These are phyloP conservation scores for Euclidium syriacum DNA, from an alignment of 345 rosid species.

Conservation along the genomic window DNA sequence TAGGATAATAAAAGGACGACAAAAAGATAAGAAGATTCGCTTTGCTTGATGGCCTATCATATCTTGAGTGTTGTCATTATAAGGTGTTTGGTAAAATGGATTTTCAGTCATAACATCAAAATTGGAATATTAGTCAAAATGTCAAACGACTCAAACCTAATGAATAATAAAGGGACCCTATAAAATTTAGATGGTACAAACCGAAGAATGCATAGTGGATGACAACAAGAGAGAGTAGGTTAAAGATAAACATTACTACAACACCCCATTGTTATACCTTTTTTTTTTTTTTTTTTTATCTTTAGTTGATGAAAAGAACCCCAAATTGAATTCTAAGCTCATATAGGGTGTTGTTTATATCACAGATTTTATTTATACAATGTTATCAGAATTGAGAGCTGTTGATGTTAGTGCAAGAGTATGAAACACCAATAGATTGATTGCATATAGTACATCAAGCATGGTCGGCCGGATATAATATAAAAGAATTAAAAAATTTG, in stretches of 20 bases:
- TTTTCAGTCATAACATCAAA: slow-evolving; percentile 24
- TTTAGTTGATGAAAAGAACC: background rate
- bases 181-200: slow-evolving; percentile 19
- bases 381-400: too few relatives aligned
- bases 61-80: slow-evolving; percentile 27
- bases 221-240: slow-evolving; percentile 25
- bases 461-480: too few relatives aligned
- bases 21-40: slow-evolving; percentile 28
- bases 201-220: slow-evolving; percentile 19
- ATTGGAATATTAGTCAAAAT: slow-evolving; percentile 27
- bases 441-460: too few relatives aligned
- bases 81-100: slow-evolving; percentile 29
- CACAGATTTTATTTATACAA: too few relatives aligned
- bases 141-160: slow-evolving; percentile 20
- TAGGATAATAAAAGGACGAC: slow-evolving; percentile 28
- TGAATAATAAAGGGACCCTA: slow-evolving; percentile 26
- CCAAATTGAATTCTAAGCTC: background rate
- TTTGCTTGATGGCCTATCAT: slow-evolving; percentile 18
- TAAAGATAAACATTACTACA: slow-evolving; percentile 11
- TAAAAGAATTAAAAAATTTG: too few relatives aligned
- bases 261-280: slow-evolving; percentile 4
- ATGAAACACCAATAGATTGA: too few relatives aligned
- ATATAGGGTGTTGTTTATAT: background rate
- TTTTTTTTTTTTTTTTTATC: background rate
- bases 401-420: too few relatives aligned